Evolutionary conservation across 2,329 filamentous ascomycete species (phyloP).

Genomic region (Arthrobotrys pseudoclavata): DNA sequence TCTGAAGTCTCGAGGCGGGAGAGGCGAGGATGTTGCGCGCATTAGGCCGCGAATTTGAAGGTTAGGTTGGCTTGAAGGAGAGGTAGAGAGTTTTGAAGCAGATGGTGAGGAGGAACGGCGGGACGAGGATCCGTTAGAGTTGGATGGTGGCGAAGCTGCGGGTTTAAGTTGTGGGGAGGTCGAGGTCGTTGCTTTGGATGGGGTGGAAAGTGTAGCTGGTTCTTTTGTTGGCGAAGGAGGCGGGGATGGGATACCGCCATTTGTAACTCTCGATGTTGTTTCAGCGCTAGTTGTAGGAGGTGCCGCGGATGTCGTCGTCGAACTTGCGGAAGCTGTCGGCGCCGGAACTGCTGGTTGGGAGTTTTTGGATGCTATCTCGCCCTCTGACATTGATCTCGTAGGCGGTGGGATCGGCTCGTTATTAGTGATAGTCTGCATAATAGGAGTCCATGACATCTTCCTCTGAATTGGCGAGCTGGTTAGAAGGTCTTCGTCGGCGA

Average conservation of each 20-base stretch:
- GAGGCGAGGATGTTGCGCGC: constrained; percentile 46
- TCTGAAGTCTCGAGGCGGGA: constrained; percentile 53
- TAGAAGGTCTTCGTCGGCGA: constrained; percentile 42
- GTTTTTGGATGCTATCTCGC: constrained; percentile 19
- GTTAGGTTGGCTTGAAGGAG: constrained; percentile 20
- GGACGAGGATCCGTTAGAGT: constrained; percentile 29
- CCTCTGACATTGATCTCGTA: constrained; percentile 20
- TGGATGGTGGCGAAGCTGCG: constrained; percentile 16
- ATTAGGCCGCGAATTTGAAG: constrained; percentile 54
- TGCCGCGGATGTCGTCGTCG: constrained; percentile 2
- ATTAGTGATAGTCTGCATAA: constrained; percentile 46
- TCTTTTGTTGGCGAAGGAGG: constrained; percentile 58
- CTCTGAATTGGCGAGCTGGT: constrained; percentile 54
- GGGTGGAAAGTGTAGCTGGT: constrained; percentile 1
- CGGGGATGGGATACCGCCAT: constrained; percentile 55
- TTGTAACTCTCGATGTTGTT: constrained; percentile 41
- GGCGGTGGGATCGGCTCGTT: background rate
- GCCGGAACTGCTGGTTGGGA: background rate
- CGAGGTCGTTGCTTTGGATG: constrained; percentile 1
- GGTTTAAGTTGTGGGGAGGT: constrained; percentile 27
- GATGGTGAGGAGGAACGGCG: constrained; percentile 53
- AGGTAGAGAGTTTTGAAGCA: constrained; percentile 40
- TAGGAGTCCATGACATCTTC: constrained; percentile 57
- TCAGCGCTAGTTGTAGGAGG: constrained; percentile 10
- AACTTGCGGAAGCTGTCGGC: background rate